Evolutionary conservation across 163 green algal genomes (phyloP), one percentile per base, ranked within the genome.

Genomic region (Prototheca cutis): DNA sequence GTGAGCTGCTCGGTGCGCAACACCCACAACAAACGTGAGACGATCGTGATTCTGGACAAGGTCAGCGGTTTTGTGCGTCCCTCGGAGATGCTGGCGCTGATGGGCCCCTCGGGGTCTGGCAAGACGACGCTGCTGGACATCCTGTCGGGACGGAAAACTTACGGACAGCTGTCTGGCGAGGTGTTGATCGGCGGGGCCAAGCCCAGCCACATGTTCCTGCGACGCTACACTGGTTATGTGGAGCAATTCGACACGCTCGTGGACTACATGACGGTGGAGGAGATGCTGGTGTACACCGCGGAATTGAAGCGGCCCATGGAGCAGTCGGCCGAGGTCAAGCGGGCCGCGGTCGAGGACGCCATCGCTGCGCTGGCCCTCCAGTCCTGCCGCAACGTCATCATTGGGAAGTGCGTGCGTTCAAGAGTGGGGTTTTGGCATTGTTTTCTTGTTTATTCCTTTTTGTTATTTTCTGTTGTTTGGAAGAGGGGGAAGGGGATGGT

Each of bases 231-330:
- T 0, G 68, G 72, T 27, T 86, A 86, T 61, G 78, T 86, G 15
- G 75, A 83, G 61, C 75, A 83, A 53, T 67, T 66, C 45, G 52
- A 58, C 52, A 58, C 52, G 30, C 52, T 58, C 6, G 15, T 58
- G 7, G 17, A 19, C 17, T 29, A 33, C 23, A 30, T 58, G 52
- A 58, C 52, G 30, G 77, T 85, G 40, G 57, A 66, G 24, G 84
- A 95, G 75, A 94, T 94, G 86, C 68, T 94, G 45, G 57, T 88
- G 74, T 95, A 95, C 75, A 93, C 83, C 3, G 82, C 82, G 2
- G 79, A 93, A 67, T 66, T 95, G 24, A 94, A 94, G 74, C 70
- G 72, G 6, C 63, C 78, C 29, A 57, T 78, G 3, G 24, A 24
- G 3, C 70, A 87, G 72, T 25, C 65, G 2, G 25, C 73, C n/a